Base-by-base conservation (phyloP, 2,329 filamentous ascomycete species). In the Arthroderma sp. region DNA sequence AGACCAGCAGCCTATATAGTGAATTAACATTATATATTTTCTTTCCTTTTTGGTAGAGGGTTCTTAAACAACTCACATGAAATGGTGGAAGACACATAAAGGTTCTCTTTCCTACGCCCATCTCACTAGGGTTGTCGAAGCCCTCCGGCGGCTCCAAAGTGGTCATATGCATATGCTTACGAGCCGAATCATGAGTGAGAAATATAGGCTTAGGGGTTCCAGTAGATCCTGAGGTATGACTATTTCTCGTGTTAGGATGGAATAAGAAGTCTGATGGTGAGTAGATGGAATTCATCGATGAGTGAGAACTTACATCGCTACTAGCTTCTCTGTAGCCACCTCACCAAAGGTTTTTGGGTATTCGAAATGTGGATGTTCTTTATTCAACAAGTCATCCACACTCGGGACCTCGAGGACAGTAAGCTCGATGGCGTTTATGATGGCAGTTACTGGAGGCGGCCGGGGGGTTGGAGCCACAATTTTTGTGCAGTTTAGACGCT, bases 131-230 rank as follows among this genome's bases (percentile, higher is more conserved):
- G 3, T 22, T 22, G 15, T 22, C 15, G 15, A 22, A 22, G 3
- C 15, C 15, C 15, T 22, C 15, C 2, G 15, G 15, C 15, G 15
- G 3, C 15, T 22, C 15, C 15, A 22, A 22, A 22, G 15, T 22
- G 15, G 2, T 22, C 15, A 22, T 22, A 22, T 22, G 15, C 15
- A 22, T 22, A 22, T 22, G 15, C 3, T 22, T 22, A 22, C 15
- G 15, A 22, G 15, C 15, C 15, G 15, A 22, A 22, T 22, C 57
- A 37, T 59, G 51, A 3, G 56, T 58, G 6, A 61, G 48, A n/a
- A 44, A 46, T 4, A 61, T 56, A 3, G 53, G 57, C 34, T 61
- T 61, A 2, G 59, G 59, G 4, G 33, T 31, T 6, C 38, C 38
- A 22, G 10, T n/a, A 3, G 15, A 22, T 22, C 15, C 15, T 22